These are phyloP conservation scores for Tylopilus vinaceipallidus DNA, from an alignment of 768 basidiomycete genomes.

Conservation along the genomic window DNA sequence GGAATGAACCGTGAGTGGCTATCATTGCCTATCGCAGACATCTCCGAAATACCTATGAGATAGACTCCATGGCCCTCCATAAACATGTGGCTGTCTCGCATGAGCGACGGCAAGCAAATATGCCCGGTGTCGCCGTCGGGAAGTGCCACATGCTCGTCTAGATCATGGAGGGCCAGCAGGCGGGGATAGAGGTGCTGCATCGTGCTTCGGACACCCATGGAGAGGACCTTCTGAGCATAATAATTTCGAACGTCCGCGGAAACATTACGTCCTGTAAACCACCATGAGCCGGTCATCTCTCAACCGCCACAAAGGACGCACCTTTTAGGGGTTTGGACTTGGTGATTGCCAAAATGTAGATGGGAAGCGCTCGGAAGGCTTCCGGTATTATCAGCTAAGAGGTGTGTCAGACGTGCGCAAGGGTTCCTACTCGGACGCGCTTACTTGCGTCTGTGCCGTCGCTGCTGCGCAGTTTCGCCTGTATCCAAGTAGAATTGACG, in stretches of 20 bases:
- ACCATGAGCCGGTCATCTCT: conserved; percentile 5
- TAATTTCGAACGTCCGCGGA: conserved; percentile 93
- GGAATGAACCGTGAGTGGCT: conserved; percentile 4
- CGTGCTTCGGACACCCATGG: conserved; percentile 63
- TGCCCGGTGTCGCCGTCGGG: conserved; percentile 58
- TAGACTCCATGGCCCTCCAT: conserved; percentile 95
- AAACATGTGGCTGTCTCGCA: conserved; percentile 78
- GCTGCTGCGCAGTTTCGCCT: conserved; percentile 84
- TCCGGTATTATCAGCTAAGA: conserved; percentile 90
- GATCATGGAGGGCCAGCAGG: conserved; percentile 83
- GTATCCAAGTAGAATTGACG: conserved; percentile 80
- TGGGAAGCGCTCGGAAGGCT: conserved; percentile 81
- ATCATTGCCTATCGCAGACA: conserved; percentile 15
- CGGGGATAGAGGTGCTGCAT: conserved; percentile 87
- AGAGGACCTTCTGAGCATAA: conserved; percentile 71
- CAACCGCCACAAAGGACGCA: conserved; percentile 25
- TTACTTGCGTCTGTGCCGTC: conserved; percentile 75
- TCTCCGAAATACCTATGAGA: conserved; percentile 65
- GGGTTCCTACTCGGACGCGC: conserved; percentile 9
- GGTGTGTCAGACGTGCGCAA: conserved; percentile 5
- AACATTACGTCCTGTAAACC: conserved; percentile 68
- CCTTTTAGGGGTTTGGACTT: conserved; percentile 97
- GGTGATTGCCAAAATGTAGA: conserved; percentile 75
- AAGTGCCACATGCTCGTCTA: conserved; percentile 68
- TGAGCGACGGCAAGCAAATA: conserved; percentile 68